Conservation (phyloP, 1,139 yeast genomes). For the Kurtzmaniella quercitrusa region DNA sequence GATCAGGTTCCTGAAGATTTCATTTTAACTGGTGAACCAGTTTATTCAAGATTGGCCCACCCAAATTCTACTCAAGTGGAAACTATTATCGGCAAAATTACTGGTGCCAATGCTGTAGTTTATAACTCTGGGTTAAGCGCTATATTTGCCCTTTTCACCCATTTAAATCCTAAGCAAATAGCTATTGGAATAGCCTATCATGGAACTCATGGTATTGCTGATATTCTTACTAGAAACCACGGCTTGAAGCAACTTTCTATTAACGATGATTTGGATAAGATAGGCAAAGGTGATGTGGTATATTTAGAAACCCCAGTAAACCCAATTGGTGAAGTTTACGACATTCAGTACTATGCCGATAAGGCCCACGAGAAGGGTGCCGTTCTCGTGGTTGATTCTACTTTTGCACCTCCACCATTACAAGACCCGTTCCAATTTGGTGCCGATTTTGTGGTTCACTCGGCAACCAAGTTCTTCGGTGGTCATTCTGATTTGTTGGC, state of each 20-base stretch:
- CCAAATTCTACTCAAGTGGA: conserved; percentile 72
- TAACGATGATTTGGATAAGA: conserved; percentile 44
- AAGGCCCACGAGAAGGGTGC: conserved; percentile 73
- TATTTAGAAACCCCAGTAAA: conserved; percentile 88
- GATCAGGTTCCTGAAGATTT: conserved; percentile 14
- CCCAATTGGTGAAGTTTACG: conserved; percentile 72
- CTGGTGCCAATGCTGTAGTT: conserved; percentile 50
- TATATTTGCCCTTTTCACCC: conserved; percentile 68
- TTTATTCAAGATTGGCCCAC: conserved; percentile 70
- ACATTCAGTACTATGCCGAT: conserved; percentile 57
- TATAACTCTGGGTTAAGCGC: conserved; percentile 82
- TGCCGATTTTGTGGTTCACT: conserved; percentile 81
- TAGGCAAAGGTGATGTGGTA: conserved; percentile 67
- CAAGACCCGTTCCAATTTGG: conserved; percentile 77
- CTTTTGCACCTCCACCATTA: conserved; percentile 91
- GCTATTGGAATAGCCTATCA: conserved; percentile 82
- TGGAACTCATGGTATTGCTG: conserved; percentile 72
- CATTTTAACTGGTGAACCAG: conserved; percentile 19
- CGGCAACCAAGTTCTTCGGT: conserved; percentile 88
- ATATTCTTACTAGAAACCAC: conserved; percentile 56
- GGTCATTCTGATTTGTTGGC: conserved; percentile 93
- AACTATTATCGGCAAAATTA: conserved; percentile 53
- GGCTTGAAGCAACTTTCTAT: conserved; percentile 53
- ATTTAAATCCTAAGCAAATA: conserved; percentile 68
- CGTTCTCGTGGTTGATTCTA: conserved; percentile 68